phyloP scores from a whole-genome alignment of 805 yeast species.

The Candida stauntonica region DNA sequence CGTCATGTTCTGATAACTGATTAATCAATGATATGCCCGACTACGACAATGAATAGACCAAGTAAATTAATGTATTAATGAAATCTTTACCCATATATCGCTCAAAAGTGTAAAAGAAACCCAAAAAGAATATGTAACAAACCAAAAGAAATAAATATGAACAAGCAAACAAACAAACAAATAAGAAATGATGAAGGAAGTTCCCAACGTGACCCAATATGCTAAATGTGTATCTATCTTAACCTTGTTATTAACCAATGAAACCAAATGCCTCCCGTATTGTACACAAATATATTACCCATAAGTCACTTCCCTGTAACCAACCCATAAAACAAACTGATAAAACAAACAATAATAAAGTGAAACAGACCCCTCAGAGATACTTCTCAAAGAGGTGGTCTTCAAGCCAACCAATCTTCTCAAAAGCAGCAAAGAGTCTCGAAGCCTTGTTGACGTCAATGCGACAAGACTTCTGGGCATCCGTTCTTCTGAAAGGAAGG shows the following conservation, averaged over 20 bases:
- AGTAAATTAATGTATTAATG: background rate
- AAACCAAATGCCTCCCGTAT: no score
- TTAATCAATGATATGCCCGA: no score
- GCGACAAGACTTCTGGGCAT: constrained; percentile 96
- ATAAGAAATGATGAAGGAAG: no score
- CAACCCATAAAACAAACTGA: no score
- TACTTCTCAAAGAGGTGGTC: constrained; percentile 61
- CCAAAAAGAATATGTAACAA: background rate
- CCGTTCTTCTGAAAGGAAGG: constrained; percentile 91
- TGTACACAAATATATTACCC: no score
- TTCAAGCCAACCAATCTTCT: constrained; percentile 92
- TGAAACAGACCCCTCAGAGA: constrained; percentile 23
- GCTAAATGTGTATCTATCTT: no score
- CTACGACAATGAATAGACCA: no score
- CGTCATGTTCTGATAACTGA: background rate
- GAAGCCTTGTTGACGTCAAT: constrained; percentile 97
- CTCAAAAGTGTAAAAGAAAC: background rate
- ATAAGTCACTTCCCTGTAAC: no score
- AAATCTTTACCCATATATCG: background rate
- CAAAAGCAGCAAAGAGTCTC: constrained; percentile 87
- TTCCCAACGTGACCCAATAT: no score
- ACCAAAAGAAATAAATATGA: background rate
- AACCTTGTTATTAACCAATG: no score
- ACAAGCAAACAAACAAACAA: no score
- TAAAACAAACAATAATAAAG: background rate